A percentile compares a stretch with the other conserved stretches of the same genome.
phyloP scores from a whole-genome alignment of 345 rosid species.

The Excoecaria agallocha region DNA sequence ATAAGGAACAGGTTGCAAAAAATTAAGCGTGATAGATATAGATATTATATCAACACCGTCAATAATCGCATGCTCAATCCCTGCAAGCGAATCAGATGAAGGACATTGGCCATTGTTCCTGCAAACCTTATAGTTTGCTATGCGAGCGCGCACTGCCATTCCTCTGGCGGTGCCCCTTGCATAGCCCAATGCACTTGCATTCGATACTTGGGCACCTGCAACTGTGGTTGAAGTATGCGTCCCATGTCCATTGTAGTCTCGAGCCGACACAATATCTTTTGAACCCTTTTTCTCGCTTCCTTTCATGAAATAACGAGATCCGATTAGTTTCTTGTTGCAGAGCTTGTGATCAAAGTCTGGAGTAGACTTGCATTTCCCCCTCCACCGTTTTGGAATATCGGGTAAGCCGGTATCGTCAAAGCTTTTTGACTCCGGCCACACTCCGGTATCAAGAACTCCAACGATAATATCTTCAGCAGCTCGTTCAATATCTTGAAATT shows the following conservation, averaged over 20 bases:
- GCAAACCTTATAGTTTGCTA: slow-evolving; percentile 86
- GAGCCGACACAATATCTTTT: slow-evolving; percentile 52
- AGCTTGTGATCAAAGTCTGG: slow-evolving; percentile 52
- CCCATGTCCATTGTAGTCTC: slow-evolving; percentile 71
- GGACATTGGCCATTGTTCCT: slow-evolving; percentile 53
- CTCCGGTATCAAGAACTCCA: slow-evolving; percentile 82
- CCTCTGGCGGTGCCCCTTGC: slow-evolving; percentile 78
- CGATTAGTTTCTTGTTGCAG: slow-evolving; percentile 79
- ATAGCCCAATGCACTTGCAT: slow-evolving; percentile 72
- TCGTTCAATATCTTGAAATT: slow-evolving; percentile 27
- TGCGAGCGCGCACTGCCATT: slow-evolving; percentile 64
- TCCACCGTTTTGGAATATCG: slow-evolving; percentile 58
- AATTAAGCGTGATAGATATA: slow-evolving; percentile 44
- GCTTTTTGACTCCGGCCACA: slow-evolving; percentile 82
- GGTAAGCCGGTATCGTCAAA: slow-evolving; percentile 63
- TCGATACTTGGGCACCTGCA: slow-evolving; percentile 57
- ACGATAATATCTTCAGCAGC: slow-evolving; percentile 51
- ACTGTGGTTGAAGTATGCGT: slow-evolving; percentile 82
- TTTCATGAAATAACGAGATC: slow-evolving; percentile 64
- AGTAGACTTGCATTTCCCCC: slow-evolving; percentile 65
- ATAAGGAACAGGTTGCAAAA: slow-evolving; percentile 41
- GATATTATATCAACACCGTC: slow-evolving; percentile 89
- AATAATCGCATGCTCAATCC: slow-evolving; percentile 59
- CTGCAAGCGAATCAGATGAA: slow-evolving; percentile 71
- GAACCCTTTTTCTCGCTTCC: slow-evolving; percentile 35